Percentiles rank a stretch among this genome's conserved stretches.
Conservation (phyloP, 192 early-diverging fungal genomes). For the Backusella sp. region DNA sequence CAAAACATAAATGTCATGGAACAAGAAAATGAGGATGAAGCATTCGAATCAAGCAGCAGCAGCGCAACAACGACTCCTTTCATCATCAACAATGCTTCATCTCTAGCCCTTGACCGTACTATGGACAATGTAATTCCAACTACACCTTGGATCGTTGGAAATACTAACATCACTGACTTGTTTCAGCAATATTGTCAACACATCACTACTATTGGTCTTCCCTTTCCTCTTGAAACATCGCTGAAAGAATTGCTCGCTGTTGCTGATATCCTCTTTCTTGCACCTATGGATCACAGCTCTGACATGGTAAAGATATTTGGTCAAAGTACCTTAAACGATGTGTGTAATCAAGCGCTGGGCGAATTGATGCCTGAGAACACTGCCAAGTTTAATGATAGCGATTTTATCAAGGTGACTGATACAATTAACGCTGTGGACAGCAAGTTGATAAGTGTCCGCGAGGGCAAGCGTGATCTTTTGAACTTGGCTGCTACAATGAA, state of each 20-base stretch:
- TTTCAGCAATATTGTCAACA: conserved; percentile 11
- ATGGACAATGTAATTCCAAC: conserved; percentile 3
- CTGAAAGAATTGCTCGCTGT: conserved; percentile 5
- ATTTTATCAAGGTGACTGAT: conserved; percentile 10
- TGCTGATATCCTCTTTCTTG: conserved; percentile 14
- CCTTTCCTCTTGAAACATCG: conserved; percentile 14
- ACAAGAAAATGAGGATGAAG: conserved; percentile 6
- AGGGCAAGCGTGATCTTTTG: conserved; percentile 9
- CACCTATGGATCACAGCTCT: conserved; percentile 11
- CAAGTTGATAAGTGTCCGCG: not conserved
- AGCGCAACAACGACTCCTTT: conserved; percentile 15
- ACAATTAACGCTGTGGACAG: conserved; percentile 12
- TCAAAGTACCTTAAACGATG: conserved; percentile 10
- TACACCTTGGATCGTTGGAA: conserved; percentile 13
- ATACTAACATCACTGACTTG: conserved; percentile 7
- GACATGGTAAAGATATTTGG: not conserved
- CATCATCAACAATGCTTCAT: conserved; percentile 6
- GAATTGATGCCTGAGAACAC: conserved; percentile 7
- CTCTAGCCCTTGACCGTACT: conserved; percentile 11
- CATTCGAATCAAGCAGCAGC: conserved; percentile 13
- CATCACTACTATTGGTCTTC: not conserved
- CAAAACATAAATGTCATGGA: conserved; percentile 2
- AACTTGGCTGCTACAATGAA: conserved; percentile 14
- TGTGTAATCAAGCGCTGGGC: conserved; percentile 12
- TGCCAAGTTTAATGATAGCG: conserved; percentile 8